Conservation (phyloP, 768 basidiomycete species). For the Panellus pusillus region DNA sequence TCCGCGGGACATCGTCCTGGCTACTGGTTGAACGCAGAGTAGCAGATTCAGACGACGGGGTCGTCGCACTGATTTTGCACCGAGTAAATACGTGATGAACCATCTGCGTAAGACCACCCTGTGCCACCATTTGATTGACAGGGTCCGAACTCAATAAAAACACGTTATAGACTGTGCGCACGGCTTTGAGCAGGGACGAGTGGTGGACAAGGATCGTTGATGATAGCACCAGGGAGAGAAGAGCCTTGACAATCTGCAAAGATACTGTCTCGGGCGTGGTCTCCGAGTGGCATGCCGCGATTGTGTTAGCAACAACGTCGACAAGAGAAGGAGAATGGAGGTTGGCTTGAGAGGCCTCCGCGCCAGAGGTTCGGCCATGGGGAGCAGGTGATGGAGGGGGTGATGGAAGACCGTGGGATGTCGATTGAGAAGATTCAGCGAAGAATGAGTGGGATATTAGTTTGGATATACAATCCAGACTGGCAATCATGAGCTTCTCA, state of each 20-base stretch:
- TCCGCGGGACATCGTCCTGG: slow-evolving; percentile 21
- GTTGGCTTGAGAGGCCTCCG: slow-evolving; percentile 46
- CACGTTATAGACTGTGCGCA: slow-evolving; percentile 97
- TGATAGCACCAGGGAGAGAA: slow-evolving; percentile 87
- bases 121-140: slow-evolving; percentile 97
- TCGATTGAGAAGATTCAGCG: slow-evolving; percentile 55
- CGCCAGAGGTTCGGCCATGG: slow-evolving; percentile 37
- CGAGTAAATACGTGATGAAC: slow-evolving; percentile 94
- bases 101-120: slow-evolving; percentile 97
- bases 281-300: slow-evolving; percentile 89
- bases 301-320: slow-evolving; percentile 91
- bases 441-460: slow-evolving; percentile 98
- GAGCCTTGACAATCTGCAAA: slow-evolving; percentile 93
- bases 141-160: slow-evolving; percentile 88
- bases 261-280: slow-evolving; percentile 88
- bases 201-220: slow-evolving; percentile 89
- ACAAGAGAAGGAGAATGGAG: slow-evolving; percentile 75
- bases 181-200: slow-evolving; percentile 91
- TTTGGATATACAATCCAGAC: slow-evolving; percentile 96
- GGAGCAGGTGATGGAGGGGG: slow-evolving; percentile 76
- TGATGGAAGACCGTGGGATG: slow-evolving; percentile 52
- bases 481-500: slow-evolving; percentile 94
- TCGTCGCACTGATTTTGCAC: slow-evolving; percentile 46
- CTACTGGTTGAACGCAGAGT: slow-evolving; percentile 15
- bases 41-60: slow-evolving; percentile 24